phyloP scores from a whole-genome alignment of 2,329 filamentous ascomycete genomes.

The Nakataea oryzae region DNA sequence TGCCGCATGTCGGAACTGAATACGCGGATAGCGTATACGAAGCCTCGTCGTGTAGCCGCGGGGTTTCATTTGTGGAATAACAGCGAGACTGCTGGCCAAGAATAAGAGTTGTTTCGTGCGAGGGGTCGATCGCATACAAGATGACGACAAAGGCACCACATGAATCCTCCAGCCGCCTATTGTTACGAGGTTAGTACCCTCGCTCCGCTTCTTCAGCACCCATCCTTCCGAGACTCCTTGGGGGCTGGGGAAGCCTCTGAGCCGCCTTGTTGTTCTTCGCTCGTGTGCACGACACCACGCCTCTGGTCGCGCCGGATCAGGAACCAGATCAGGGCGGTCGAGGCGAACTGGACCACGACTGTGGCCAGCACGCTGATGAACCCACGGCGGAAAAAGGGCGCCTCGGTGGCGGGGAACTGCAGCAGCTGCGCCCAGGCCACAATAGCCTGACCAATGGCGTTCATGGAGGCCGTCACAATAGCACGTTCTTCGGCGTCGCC shows the following conservation, averaged over 20 bases:
- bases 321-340: slow-evolving; percentile 33
- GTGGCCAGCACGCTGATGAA: slow-evolving; percentile 44
- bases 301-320: slow-evolving; percentile 30
- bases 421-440: slow-evolving; percentile 59
- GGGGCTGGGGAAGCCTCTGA: neutral
- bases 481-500: slow-evolving; percentile 53
- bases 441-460: slow-evolving; percentile 58
- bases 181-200: no score
- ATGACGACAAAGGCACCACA: no score
- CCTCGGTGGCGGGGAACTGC: slow-evolving; percentile 55
- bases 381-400: slow-evolving; percentile 49
- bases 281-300: neutral
- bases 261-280: neutral
- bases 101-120: no score
- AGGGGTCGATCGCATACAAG: no score
- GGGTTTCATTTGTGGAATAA: no score
- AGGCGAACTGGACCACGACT: slow-evolving; percentile 35
- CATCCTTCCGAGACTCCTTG: neutral
- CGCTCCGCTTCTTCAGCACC: neutral
- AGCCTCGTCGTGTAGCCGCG: no score
- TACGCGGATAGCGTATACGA: no score
- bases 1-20: no score
- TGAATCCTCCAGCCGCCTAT: no score
- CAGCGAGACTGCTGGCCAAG: no score
- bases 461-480: slow-evolving; percentile 54